Evolutionary conservation across 2,329 filamentous ascomycete genomes (phyloP), one percentile per base, ranked within the genome.

Genomic region (Alternaria solani): DNA sequence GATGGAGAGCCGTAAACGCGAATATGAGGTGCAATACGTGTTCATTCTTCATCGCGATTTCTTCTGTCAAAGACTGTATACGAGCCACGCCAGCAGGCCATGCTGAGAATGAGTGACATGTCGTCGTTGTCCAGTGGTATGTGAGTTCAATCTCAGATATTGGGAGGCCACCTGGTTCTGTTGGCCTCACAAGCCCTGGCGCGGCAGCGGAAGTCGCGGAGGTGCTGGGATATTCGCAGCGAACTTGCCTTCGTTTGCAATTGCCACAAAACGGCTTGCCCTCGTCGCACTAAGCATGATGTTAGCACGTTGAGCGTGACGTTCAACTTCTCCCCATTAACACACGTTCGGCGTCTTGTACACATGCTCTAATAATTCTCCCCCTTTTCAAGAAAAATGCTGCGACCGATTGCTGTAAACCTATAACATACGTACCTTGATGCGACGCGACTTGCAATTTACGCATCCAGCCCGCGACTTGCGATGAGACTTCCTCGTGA

Each of bases 391-490:
- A 36, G 32, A 36, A 0, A 14, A 36, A 14, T 16, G 5, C 2
- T 12, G 32, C 32, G 32, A 16, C 6, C 7, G 14, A 36, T 3
- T 36, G 14, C 32, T 12, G 14, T 12, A 6, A 14, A 7, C 2
- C 6, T 12, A 4, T 36, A 16, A 14, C 12, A 16, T 26, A 51
- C 56, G 16, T 64, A 74, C 72, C 62, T 75, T 75, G 23, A 75
- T 71, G 16, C 72, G 61, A 18, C 72, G 62, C 5, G 56, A 59
- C 39, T 75, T 75, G 54, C 72, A 75, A 28, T 71, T 70, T 49
- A 64, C 66, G 55, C 72, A 75, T 18, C 72, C 72, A 51, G 64
- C 67, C 30, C 72, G 64, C 20, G 70, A 74, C 49, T 75, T 74
- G 32, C 68, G 65, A 63, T 75, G 72, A 20, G 71, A 63, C 28